Conservation (phyloP, 164 flowering plant species). For the Hamamelis virginiana region DNA sequence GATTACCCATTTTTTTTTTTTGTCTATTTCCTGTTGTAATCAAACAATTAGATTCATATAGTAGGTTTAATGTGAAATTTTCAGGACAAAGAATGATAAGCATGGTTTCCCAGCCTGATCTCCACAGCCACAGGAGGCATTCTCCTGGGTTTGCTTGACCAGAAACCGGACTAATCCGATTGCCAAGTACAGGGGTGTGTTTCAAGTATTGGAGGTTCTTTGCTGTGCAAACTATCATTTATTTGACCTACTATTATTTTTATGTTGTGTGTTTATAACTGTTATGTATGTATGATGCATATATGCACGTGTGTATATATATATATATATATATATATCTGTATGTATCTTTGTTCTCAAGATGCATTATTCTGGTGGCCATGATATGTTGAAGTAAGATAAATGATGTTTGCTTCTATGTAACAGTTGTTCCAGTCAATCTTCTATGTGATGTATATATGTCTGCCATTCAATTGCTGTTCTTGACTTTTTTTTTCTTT, state of each 20-base stretch:
- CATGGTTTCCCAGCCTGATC: constrained; percentile 3
- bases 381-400: background rate
- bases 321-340: background rate
- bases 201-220: constrained; percentile 4
- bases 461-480: constrained; percentile 5
- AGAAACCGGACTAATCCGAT: constrained; percentile 5
- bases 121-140: constrained; percentile 15
- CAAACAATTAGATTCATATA: background rate
- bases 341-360: background rate
- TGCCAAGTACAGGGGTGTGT: background rate
- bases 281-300: constrained; percentile 12
- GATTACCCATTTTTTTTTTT: background rate
- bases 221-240: constrained; percentile 7
- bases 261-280: constrained; percentile 1
- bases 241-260: background rate
- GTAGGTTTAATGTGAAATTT: constrained; percentile 9
- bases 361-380: background rate
- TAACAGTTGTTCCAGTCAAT: background rate
- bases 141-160: constrained; percentile 14
- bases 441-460: background rate
- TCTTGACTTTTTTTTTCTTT: background rate
- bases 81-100: constrained; percentile 32
- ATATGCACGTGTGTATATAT: background rate
- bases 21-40: background rate
- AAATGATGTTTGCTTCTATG: background rate